These are phyloP conservation scores for Cystobasidium slooffiae DNA, from an alignment of 1,284 basidiomycete species.

Conservation along the genomic window DNA sequence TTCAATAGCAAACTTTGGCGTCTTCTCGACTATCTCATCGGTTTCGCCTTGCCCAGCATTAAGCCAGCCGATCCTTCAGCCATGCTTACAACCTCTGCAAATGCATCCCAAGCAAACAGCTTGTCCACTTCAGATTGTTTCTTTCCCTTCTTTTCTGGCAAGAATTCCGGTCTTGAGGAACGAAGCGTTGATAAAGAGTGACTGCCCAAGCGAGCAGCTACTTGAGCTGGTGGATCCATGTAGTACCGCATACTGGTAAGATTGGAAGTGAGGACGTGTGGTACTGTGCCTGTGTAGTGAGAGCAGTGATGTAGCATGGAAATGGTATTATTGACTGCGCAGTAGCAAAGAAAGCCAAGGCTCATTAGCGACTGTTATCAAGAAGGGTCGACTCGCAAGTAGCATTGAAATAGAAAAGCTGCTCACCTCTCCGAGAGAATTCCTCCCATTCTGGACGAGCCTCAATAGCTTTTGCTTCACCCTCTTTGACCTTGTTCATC, in stretches of 20 bases:
- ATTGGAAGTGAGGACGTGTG: slow-evolving; percentile 36
- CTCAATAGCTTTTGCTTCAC: not conserved
- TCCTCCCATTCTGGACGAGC: slow-evolving; percentile 40
- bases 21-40: not conserved
- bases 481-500: slow-evolving; percentile 32
- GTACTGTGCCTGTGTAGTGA: slow-evolving; percentile 3
- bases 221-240: slow-evolving; percentile 38
- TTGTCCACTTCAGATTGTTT: slow-evolving; percentile 3
- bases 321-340: slow-evolving; percentile 42
- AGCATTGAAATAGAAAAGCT: not conserved
- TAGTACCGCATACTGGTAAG: slow-evolving; percentile 33
- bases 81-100: slow-evolving; percentile 31
- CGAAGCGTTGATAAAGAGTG: not conserved
- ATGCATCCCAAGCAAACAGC: slow-evolving; percentile 33
- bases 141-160: slow-evolving; percentile 15
- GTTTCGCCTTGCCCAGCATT: slow-evolving; percentile 33
- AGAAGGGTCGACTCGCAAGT: not conserved
- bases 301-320: slow-evolving; percentile 31
- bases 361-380: not conserved
- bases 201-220: slow-evolving; percentile 10
- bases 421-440: slow-evolving; percentile 29
- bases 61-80: slow-evolving; percentile 35
- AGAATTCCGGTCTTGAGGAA: slow-evolving; percentile 24
- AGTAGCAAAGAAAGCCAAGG: not conserved
- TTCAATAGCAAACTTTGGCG: too few relatives aligned